A percentile compares a stretch with the other conserved stretches of the same genome.
These are phyloP conservation scores for Albophoma yamanashiensis DNA, from an alignment of 2,329 filamentous ascomycete genomes.

Conservation along the genomic window DNA sequence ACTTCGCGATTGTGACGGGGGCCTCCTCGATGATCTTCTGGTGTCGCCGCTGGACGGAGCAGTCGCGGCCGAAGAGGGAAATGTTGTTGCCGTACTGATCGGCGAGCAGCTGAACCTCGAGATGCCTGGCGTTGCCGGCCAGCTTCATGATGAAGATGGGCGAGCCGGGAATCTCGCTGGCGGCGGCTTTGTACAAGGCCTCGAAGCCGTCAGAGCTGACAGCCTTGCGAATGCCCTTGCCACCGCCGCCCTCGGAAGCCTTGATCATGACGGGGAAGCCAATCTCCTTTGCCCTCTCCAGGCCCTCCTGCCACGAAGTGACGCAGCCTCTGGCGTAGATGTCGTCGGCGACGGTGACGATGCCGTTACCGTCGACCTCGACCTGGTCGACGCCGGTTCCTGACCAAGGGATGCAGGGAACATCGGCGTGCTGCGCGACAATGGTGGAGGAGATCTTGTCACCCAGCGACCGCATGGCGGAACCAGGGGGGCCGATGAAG, in stretches of 20 bases:
- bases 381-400: slow-evolving; percentile 84
- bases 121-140: slow-evolving; percentile 87
- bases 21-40: slow-evolving; percentile 99
- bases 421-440: slow-evolving; percentile 90
- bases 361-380: slow-evolving; percentile 64
- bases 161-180: slow-evolving; percentile 94
- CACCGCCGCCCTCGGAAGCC: slow-evolving; percentile 97
- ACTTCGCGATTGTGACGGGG: slow-evolving; percentile 89
- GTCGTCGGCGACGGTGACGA: slow-evolving; percentile 83
- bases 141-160: slow-evolving; percentile 99
- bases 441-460: slow-evolving; percentile 99
- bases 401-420: slow-evolving; percentile 99
- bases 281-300: slow-evolving; percentile 76
- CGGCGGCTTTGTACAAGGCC: slow-evolving; percentile 85
- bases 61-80: slow-evolving; percentile 96
- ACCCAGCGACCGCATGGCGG: slow-evolving; percentile 96
- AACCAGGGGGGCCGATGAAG: slow-evolving; percentile 96
- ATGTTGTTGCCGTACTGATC: slow-evolving; percentile 99
- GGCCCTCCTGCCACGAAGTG: slow-evolving; percentile 77
- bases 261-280: slow-evolving; percentile 99
- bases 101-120: slow-evolving; percentile 93
- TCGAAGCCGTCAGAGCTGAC: slow-evolving; percentile 75
- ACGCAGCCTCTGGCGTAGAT: slow-evolving; percentile 89
- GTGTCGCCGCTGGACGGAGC: slow-evolving; percentile 94
- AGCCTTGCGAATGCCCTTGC: slow-evolving; percentile 98